Conservation (phyloP, 129 eudicot genomes). For the Flaveria robusta region DNA sequence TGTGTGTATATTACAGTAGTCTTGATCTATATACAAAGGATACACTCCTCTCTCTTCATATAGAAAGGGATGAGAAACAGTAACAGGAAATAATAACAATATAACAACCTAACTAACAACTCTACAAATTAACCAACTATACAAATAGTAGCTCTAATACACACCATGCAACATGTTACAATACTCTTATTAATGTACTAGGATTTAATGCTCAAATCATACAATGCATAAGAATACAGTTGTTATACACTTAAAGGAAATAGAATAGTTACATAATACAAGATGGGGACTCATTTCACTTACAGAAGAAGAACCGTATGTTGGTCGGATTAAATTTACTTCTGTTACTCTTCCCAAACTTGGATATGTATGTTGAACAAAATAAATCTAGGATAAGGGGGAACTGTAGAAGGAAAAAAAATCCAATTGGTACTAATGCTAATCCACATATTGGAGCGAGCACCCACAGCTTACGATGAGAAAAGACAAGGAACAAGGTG, state of each 20-base stretch:
- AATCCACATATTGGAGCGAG: constrained; percentile 8
- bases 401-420: constrained; percentile 24
- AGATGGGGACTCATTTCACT: neutral
- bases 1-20: too few relatives aligned
- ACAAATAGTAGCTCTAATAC: too few relatives aligned
- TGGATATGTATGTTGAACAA: constrained; percentile 9
- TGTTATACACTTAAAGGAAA: neutral
- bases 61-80: too few relatives aligned
- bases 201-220: neutral
- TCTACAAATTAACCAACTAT: too few relatives aligned
- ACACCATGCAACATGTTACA: neutral
- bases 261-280: neutral
- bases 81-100: too few relatives aligned
- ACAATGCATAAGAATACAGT: neutral
- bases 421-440: constrained; percentile 22
- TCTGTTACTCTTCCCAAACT: constrained; percentile 3
- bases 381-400: constrained; percentile 32
- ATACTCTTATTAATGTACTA: neutral
- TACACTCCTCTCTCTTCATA: too few relatives aligned
- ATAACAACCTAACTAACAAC: too few relatives aligned
- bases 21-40: too few relatives aligned
- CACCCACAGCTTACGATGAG: neutral
- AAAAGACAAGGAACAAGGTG: constrained; percentile 6
- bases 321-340: neutral
- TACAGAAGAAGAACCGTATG: neutral